Evolutionary conservation across 176 grass and related monocot species (phyloP).

Genomic region (Cocos nucifera): DNA sequence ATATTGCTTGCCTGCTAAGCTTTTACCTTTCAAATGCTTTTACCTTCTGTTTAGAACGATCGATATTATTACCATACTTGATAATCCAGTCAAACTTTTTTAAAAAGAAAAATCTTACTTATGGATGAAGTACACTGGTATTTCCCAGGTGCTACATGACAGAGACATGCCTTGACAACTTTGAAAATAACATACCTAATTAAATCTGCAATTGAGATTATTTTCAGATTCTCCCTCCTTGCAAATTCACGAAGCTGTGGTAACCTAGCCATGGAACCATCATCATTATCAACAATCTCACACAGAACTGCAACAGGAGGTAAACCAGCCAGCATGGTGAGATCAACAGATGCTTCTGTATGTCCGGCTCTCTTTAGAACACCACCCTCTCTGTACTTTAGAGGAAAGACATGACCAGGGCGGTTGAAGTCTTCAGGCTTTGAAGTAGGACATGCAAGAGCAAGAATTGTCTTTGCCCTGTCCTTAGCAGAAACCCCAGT

Average conservation of each 20-base stretch:
- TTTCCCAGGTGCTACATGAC: too few relatives aligned
- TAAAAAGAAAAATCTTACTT: too few relatives aligned
- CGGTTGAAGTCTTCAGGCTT: constrained; percentile 78
- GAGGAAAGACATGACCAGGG: constrained; percentile 86
- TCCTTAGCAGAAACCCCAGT: constrained; percentile 89
- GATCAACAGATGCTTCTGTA: constrained; percentile 91
- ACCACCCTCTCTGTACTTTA: constrained; percentile 94
- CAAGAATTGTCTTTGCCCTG: constrained; percentile 56
- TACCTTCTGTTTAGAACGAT: too few relatives aligned
- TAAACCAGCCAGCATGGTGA: constrained; percentile 74
- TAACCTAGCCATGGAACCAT: constrained; percentile 92
- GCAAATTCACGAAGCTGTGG: constrained; percentile 77
- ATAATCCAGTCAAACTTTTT: too few relatives aligned
- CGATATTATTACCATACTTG: too few relatives aligned
- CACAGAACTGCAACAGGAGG: constrained; percentile 66
- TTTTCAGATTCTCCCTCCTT: constrained; percentile 73
- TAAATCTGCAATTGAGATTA: constrained; percentile 78
- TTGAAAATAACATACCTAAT: constrained; percentile 49
- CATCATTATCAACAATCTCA: constrained; percentile 80
- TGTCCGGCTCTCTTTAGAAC: constrained; percentile 93
- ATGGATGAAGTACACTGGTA: too few relatives aligned
- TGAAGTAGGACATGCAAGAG: constrained; percentile 61
- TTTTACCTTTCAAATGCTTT: too few relatives aligned
- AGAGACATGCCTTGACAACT: too few relatives aligned
- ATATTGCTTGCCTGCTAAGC: too few relatives aligned